Percentiles rank a stretch among this genome's conserved stretches.
phyloP scores from a whole-genome alignment of 257 asterid genomes.

The Nicotiana sylvestris region DNA sequence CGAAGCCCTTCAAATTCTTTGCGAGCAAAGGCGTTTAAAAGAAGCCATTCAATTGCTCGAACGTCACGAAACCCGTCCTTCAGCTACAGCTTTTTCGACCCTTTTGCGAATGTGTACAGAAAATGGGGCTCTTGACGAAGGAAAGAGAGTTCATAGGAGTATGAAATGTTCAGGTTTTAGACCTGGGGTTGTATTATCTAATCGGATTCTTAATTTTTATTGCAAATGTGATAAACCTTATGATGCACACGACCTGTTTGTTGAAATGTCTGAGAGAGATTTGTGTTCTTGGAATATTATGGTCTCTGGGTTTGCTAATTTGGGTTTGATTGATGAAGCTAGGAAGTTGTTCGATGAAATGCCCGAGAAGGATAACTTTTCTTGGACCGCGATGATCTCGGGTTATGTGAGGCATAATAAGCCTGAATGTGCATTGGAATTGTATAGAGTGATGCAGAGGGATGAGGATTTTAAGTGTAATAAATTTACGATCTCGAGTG shows the following conservation, averaged over 20 bases:
- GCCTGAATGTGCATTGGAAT: constrained; percentile 50
- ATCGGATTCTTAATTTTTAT: constrained; percentile 54
- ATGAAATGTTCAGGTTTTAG: constrained; percentile 41
- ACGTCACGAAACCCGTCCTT: constrained; percentile 19
- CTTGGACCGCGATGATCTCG: constrained; percentile 81
- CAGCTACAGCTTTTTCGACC: constrained; percentile 31
- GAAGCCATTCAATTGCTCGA: constrained; percentile 47
- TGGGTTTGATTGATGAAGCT: constrained; percentile 48
- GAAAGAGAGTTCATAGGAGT: constrained; percentile 42
- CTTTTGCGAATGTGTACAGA: constrained; percentile 51
- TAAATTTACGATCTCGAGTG: constrained; percentile 62
- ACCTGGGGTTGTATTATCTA: constrained; percentile 51
- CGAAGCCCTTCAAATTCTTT: constrained; percentile 36
- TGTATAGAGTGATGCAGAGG: constrained; percentile 62
- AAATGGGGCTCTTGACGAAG: constrained; percentile 56
- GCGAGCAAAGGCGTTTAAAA: constrained; percentile 52
- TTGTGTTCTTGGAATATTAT: constrained; percentile 71
- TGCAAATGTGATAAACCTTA: constrained; percentile 54
- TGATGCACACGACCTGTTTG: constrained; percentile 50
- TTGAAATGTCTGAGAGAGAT: constrained; percentile 57
- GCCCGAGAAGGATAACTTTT: constrained; percentile 62
- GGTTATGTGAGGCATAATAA: constrained; percentile 53
- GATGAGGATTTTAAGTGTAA: constrained; percentile 26
- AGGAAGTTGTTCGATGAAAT: constrained; percentile 59
- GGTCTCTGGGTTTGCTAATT: constrained; percentile 58